phyloP scores from a whole-genome alignment of 768 basidiomycete genomes.

The Tulasnella sp. region DNA sequence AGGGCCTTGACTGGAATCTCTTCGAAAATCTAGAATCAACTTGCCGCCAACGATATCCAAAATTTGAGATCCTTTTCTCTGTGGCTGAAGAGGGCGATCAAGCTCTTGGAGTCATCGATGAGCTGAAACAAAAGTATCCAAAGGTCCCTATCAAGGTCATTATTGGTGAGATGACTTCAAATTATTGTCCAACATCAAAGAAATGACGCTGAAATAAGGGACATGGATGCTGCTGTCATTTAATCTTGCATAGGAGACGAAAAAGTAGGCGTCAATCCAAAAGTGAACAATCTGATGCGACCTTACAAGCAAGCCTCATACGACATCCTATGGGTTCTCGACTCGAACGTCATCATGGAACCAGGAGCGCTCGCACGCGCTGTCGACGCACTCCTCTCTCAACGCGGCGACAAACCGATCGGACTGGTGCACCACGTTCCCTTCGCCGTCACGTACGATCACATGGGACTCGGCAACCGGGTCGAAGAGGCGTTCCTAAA shows the following conservation, averaged over 20 bases:
- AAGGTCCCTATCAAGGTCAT: conserved; percentile 58
- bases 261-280: conserved; percentile 84
- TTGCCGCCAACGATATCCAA: conserved; percentile 83
- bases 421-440: conserved; percentile 95
- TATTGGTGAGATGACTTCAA: conserved; percentile 44
- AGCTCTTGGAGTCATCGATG: conserved; percentile 70
- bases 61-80: conserved; percentile 83
- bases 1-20: conserved; percentile 89
- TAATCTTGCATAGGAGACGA: conserved; percentile 57
- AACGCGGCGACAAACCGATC: conserved; percentile 32
- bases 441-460: conserved; percentile 57
- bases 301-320: conserved; percentile 70
- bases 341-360: conserved; percentile 81
- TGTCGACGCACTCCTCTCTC: conserved; percentile 57
- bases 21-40: conserved; percentile 94
- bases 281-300: conserved; percentile 90
- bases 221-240: no score
- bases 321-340: conserved; percentile 93
- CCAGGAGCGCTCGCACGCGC: conserved; percentile 73
- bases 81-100: conserved; percentile 85
- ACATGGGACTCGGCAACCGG: conserved; percentile 53
- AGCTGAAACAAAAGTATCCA: conserved; percentile 70
- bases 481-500: conserved; percentile 93
- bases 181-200: not conserved
- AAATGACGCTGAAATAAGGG: no score